Evolutionary conservation across 331 rosid genomes (phyloP).

Genomic region (Quercus phellos): DNA sequence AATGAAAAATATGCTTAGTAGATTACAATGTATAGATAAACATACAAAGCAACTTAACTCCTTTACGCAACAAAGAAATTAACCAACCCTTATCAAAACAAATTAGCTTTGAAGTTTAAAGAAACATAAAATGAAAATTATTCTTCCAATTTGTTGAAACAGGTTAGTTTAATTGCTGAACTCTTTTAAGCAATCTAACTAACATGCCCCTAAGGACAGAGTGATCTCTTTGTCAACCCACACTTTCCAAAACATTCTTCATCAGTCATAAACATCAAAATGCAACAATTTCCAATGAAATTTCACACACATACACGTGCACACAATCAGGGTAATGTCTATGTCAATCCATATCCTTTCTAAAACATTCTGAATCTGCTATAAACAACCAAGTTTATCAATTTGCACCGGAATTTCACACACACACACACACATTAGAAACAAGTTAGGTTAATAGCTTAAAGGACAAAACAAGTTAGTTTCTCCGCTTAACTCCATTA

Average conservation of each 20-base stretch:
- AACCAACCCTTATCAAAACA: neutral
- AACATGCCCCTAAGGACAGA: neutral
- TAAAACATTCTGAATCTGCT: too few relatives aligned
- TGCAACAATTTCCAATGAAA: neutral
- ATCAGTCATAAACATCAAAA: neutral
- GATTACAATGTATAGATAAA: slow-evolving; percentile 5
- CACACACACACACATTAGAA: neutral
- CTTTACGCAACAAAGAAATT: neutral
- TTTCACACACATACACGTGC: neutral
- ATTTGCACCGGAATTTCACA: neutral
- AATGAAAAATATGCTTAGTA: slow-evolving; percentile 7
- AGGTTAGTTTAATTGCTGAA: neutral
- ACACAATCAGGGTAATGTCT: slow-evolving; percentile 22
- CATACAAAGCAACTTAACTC: neutral
- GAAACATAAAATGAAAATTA: slow-evolving; percentile 11
- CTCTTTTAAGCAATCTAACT: neutral
- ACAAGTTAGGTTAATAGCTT: too few relatives aligned
- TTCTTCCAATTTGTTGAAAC: neutral
- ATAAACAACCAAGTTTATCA: neutral
- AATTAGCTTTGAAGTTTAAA: neutral
- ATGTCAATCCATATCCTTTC: too few relatives aligned
- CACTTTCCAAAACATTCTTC: neutral
- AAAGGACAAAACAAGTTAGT: too few relatives aligned
- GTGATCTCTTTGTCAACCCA: neutral
- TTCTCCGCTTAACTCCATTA: neutral